A percentile compares a stretch with the other conserved stretches of the same genome.
Evolutionary conservation across 192 early-diverging fungal genomes (phyloP).

Genomic region (Dissophora globulifera): DNA sequence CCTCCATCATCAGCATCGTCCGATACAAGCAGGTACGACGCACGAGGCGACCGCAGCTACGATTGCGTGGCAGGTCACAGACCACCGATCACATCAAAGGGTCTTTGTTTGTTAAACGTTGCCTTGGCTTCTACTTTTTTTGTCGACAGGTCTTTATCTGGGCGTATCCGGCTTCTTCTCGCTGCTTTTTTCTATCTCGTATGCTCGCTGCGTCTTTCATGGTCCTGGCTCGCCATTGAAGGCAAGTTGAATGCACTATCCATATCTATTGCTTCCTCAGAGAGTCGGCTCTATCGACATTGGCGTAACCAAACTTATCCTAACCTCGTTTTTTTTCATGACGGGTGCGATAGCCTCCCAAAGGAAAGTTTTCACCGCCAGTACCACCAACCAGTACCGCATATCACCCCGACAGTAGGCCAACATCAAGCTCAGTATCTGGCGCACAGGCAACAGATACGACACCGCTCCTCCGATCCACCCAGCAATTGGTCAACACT

Average conservation of each 20-base stretch:
- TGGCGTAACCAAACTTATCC: too few relatives aligned
- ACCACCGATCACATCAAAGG: too few relatives aligned
- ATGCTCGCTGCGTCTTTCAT: conserved; percentile 51
- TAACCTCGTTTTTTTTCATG: too few relatives aligned
- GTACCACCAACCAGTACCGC: conserved; percentile 32
- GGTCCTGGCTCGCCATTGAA: conserved; percentile 59
- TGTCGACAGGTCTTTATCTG: conserved; percentile 43
- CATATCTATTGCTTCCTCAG: too few relatives aligned
- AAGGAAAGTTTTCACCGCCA: conserved; percentile 7
- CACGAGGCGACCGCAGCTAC: not conserved
- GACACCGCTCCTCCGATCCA: conserved; percentile 13
- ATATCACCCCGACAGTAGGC: conserved; percentile 17
- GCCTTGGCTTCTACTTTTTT: too few relatives aligned
- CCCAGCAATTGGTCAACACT: not conserved
- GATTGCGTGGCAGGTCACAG: too few relatives aligned
- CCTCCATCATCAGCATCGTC: conserved; percentile 4
- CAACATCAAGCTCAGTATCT: not conserved
- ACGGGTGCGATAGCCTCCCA: conserved; percentile 19
- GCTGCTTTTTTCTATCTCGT: conserved; percentile 54
- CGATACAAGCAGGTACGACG: conserved; percentile 36
- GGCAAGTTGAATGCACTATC: too few relatives aligned
- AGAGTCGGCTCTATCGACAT: too few relatives aligned
- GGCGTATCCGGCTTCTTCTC: conserved; percentile 44
- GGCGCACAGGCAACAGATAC: not conserved
- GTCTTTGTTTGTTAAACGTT: too few relatives aligned